A percentile compares a stretch with the other conserved stretches of the same genome.
phyloP scores from a whole-genome alignment of 2,329 filamentous ascomycete species.

The Claviceps capensis region DNA sequence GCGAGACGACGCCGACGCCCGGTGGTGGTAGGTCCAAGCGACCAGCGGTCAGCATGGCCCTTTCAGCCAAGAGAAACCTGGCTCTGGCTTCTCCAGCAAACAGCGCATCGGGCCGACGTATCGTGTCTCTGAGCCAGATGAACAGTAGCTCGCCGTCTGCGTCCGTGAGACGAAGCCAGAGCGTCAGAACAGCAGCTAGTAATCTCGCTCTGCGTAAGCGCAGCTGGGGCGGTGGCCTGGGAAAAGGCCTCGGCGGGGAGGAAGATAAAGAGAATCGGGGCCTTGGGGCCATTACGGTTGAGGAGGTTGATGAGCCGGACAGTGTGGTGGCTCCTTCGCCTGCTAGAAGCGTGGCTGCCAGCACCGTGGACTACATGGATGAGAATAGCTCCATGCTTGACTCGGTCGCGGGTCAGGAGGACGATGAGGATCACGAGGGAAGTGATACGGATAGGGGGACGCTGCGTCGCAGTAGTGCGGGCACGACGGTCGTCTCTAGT shows the following conservation, averaged over 20 bases:
- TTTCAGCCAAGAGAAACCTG: constrained; percentile 37
- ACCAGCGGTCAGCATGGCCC: constrained; percentile 37
- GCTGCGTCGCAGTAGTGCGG: constrained; percentile 32
- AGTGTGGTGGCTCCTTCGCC: constrained; percentile 10
- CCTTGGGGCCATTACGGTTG: constrained; percentile 48
- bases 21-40: constrained; percentile 10
- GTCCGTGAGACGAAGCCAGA: constrained; percentile 64
- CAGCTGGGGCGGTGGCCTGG: constrained; percentile 48
- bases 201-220: constrained; percentile 48
- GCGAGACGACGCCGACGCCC: neutral
- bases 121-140: constrained; percentile 84
- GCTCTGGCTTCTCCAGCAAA: constrained; percentile 26
- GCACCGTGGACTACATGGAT: constrained; percentile 2
- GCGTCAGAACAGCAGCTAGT: constrained; percentile 48
- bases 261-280: constrained; percentile 50
- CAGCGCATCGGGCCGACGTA: constrained; percentile 55
- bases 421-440: constrained; percentile 6
- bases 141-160: constrained; percentile 55
- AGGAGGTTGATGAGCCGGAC: constrained; percentile 32
- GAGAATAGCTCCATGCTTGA: constrained; percentile 8
- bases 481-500: constrained; percentile 33
- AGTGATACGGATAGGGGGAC: constrained; percentile 41
- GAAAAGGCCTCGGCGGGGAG: constrained; percentile 34
- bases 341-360: neutral
- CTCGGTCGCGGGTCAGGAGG: constrained; percentile 8